Evolutionary conservation across 2,329 filamentous ascomycete species (phyloP).

Genomic region (Conoideocrella luteorostrata): DNA sequence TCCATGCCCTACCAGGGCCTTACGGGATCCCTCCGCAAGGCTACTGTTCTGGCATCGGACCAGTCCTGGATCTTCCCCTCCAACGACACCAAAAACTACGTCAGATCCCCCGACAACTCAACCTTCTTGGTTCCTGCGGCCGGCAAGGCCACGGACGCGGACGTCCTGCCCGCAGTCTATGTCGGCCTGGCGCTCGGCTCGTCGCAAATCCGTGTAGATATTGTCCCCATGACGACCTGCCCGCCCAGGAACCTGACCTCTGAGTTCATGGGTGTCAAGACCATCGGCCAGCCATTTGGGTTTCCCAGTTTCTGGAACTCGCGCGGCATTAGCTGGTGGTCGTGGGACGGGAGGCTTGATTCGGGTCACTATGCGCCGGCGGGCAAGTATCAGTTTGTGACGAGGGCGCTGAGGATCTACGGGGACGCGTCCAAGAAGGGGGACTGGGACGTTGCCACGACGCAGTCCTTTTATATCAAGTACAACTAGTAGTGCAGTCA

Average conservation of each 20-base stretch:
- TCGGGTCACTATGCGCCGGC: conserved; percentile 38
- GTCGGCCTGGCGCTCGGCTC: conserved; percentile 38
- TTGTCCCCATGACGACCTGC: conserved; percentile 30
- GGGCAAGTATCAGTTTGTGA: conserved; percentile 41
- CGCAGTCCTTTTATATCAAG: conserved; percentile 34
- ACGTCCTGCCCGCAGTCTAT: conserved; percentile 30
- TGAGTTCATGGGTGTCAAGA: conserved; percentile 28
- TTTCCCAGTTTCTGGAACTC: conserved; percentile 30
- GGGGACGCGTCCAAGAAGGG: conserved; percentile 33
- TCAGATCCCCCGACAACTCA: conserved; percentile 22
- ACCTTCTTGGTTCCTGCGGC: conserved; percentile 34
- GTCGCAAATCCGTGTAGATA: conserved; percentile 33
- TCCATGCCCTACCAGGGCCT: conserved; percentile 35
- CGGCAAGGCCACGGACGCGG: conserved; percentile 24
- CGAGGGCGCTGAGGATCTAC: conserved; percentile 42
- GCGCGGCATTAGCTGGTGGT: conserved; percentile 15
- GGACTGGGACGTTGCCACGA: conserved; percentile 40
- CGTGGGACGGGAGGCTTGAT: conserved; percentile 39
- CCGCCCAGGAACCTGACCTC: conserved; percentile 17
- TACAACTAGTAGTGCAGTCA: conserved; percentile 24
- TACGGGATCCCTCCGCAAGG: conserved; percentile 24
- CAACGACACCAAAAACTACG: conserved; percentile 17
- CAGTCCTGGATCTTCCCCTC: conserved; percentile 22
- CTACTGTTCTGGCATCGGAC: conserved; percentile 12
- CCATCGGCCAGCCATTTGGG: conserved; percentile 32